Base-by-base conservation (phyloP, 495 filamentous ascomycete genomes). In the Rhizodiscina lignyota region DNA sequence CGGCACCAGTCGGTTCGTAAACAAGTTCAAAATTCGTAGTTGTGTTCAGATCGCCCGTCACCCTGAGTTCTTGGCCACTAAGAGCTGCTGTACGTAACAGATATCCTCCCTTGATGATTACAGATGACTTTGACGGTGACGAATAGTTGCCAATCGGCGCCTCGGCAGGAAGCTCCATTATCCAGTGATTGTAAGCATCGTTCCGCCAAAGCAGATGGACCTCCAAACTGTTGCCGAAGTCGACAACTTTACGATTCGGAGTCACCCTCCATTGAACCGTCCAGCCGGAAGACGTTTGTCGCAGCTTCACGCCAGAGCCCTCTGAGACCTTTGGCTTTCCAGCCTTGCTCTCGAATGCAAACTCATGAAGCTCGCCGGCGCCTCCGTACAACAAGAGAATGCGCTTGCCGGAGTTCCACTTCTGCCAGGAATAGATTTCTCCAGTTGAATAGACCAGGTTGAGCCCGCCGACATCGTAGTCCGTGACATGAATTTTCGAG, bases 361-460 rank as follows among this genome's bases (percentile, higher is more conserved):
- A 49, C 49, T 85, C 81, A 43, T 86, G 77, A 3, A 62, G 63
- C 46, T 86, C 81, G 2, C 61, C 64, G n/a, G 67, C 50, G 4
- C 68, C 77, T 13, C 79, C 79, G 41, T 82, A 87, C 10, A 89
- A 42, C 13, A 85, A 55, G 3, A 84, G 54, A 1, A 79, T 56
- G 18, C 70, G 78, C 40, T 62, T 65, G 5, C 62, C 47, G n/a
- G 58, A 63, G 41, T 70, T 67, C 31, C 64, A 59, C 51, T 77
- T 70, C 30, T 18, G 18, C 43, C 45, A 45, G 1, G 34, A 41
- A 21, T 41, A 43, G 20, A 46, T 20, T 34, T 89, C 80, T 0
- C 72, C 77, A 4, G 79, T 77, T 0, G 77, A 83, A 56, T 85
- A 86, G 4, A 83, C 53, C 15, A 87, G 50, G 6, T 62, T 72